These are phyloP conservation scores for Chaetoscypha palmicola DNA, from an alignment of 2,329 filamentous ascomycete species.

Conservation along the genomic window DNA sequence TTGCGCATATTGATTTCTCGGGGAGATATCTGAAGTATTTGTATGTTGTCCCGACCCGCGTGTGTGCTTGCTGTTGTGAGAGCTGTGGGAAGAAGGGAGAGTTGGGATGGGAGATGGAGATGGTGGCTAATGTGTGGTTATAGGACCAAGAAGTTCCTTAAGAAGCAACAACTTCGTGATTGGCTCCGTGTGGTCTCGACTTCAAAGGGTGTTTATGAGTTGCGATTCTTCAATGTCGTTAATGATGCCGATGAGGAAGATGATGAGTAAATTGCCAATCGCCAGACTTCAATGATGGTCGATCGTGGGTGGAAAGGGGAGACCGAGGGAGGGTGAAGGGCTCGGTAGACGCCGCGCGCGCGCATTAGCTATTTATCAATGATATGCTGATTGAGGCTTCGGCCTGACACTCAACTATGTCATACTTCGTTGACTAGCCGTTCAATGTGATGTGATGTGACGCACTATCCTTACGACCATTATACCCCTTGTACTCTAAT, in stretches of 20 bases:
- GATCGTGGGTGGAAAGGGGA: constrained; percentile 11
- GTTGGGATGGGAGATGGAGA: constrained; percentile 3
- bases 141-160: constrained; percentile 99
- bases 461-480: too few relatives aligned
- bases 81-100: neutral
- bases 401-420: too few relatives aligned
- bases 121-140: constrained; percentile 18
- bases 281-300: constrained; percentile 2
- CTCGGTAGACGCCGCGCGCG: too few relatives aligned
- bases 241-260: constrained; percentile 97
- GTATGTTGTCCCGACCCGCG: constrained; percentile 52
- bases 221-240: constrained; percentile 99
- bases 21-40: constrained; percentile 99
- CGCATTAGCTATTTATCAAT: too few relatives aligned
- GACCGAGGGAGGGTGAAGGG: too few relatives aligned
- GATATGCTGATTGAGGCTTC: too few relatives aligned
- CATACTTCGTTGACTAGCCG: too few relatives aligned
- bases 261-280: constrained; percentile 70
- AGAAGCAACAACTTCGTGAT: constrained; percentile 99
- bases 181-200: constrained; percentile 99
- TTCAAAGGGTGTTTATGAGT: constrained; percentile 96
- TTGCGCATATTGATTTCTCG: constrained; percentile 95
- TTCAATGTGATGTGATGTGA: too few relatives aligned
- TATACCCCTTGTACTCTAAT: too few relatives aligned
- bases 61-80: too few relatives aligned